Evolutionary conservation across 805 yeast species (phyloP).

Genomic region (Metschnikowia lochheadii): DNA sequence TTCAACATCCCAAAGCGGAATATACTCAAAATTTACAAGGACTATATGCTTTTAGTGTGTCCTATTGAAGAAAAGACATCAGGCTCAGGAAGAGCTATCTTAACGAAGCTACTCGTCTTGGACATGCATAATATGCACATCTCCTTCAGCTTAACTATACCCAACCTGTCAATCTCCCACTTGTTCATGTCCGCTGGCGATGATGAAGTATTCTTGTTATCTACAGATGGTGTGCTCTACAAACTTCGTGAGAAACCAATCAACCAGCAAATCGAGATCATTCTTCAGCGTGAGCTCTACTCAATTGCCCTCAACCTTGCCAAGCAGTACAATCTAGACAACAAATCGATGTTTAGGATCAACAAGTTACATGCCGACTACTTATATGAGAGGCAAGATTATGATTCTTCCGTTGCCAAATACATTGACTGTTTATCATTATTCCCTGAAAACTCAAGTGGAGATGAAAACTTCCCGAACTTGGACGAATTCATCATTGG

Average conservation of each 20-base stretch:
- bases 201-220: slow-evolving; percentile 56
- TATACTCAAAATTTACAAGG: slow-evolving; percentile 42
- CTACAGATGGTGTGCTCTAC: slow-evolving; percentile 73
- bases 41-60: slow-evolving; percentile 59
- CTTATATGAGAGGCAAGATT: slow-evolving; percentile 62
- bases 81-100: slow-evolving; percentile 18
- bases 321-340: slow-evolving; percentile 26
- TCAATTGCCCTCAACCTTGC: slow-evolving; percentile 73
- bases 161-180: slow-evolving; percentile 54
- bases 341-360: slow-evolving; percentile 26
- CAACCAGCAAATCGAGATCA: slow-evolving; percentile 62
- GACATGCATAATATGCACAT: slow-evolving; percentile 69
- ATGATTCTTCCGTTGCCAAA: slow-evolving; percentile 67
- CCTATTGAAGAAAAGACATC: slow-evolving; percentile 29
- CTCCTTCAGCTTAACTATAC: slow-evolving; percentile 64
- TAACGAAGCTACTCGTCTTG: slow-evolving; percentile 59
- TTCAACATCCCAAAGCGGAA: slow-evolving; percentile 55
- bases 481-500: slow-evolving; percentile 49
- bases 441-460: slow-evolving; percentile 11
- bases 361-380: slow-evolving; percentile 61
- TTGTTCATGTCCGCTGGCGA: slow-evolving; percentile 46
- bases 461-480: slow-evolving; percentile 11
- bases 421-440: slow-evolving; percentile 48
- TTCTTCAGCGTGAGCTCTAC: slow-evolving; percentile 66
- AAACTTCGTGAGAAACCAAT: slow-evolving; percentile 62